phyloP scores from a whole-genome alignment of 1,284 basidiomycete genomes.

The Cronartium quercuum region DNA sequence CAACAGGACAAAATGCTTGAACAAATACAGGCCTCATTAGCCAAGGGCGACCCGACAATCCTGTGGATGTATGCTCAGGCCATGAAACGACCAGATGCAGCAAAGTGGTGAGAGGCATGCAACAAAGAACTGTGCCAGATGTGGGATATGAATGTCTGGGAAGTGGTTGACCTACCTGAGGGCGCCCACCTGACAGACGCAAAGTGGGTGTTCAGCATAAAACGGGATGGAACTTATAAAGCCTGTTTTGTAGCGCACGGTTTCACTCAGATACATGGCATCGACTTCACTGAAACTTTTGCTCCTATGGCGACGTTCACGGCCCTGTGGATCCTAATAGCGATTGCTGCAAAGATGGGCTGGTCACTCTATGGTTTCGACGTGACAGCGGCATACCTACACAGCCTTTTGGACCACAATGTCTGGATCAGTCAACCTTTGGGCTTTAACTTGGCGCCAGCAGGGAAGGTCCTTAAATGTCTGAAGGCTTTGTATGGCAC shows the following conservation, averaged over 20 bases:
- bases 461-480: neutral
- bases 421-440: conserved; percentile 1
- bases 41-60: neutral
- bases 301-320: conserved; percentile 4
- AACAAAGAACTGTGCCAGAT: neutral
- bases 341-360: neutral
- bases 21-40: neutral
- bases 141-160: neutral
- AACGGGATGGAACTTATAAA: neutral
- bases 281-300: conserved; percentile 2
- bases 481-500: too few relatives aligned
- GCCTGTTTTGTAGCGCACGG: neutral
- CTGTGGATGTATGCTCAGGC: neutral
- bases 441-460: neutral
- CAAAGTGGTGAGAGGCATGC: too few relatives aligned
- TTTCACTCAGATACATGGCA: neutral
- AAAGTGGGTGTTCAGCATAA: conserved; percentile 7
- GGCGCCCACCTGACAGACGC: neutral
- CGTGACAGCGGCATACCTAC: conserved; percentile 12
- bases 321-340: neutral
- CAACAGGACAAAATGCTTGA: neutral
- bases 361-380: conserved; percentile 9
- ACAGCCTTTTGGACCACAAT: neutral
- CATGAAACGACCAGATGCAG: conserved; percentile 2
- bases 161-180: neutral